A percentile compares a stretch with the other conserved stretches of the same genome.
Evolutionary conservation across 371 early-diverging fungal genomes (phyloP).

Genomic region (Apophysomyces sp.): DNA sequence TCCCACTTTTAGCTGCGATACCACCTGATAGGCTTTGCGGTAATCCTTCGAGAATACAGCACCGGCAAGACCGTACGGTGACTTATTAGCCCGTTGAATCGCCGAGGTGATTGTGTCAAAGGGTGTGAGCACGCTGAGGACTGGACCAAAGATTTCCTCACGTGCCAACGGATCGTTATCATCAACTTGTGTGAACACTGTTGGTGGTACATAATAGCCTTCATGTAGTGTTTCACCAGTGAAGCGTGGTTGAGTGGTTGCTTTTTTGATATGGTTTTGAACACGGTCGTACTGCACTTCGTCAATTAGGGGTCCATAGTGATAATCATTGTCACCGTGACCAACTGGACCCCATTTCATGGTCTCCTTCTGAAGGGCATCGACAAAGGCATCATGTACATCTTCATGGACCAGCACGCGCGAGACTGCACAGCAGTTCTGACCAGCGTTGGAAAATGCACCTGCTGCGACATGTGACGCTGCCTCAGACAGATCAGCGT

Average conservation of each 20-base stretch:
- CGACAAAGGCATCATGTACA: constrained; percentile 66
- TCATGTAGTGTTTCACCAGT: constrained; percentile 6
- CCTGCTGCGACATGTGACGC: constrained; percentile 65
- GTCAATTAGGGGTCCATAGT: constrained; percentile 77
- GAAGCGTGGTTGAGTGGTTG: not conserved
- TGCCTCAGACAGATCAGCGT: constrained; percentile 74
- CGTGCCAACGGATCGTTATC: constrained; percentile 59
- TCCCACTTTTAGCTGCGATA: constrained; percentile 36
- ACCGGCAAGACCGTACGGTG: constrained; percentile 76
- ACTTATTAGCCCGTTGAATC: constrained; percentile 66
- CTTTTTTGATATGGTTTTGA: constrained; percentile 26
- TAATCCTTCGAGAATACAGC: constrained; percentile 77
- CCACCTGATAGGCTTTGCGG: constrained; percentile 61
- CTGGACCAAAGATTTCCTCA: constrained; percentile 91
- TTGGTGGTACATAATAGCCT: constrained; percentile 73
- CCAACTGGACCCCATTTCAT: constrained; percentile 45
- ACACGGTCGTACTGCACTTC: constrained; percentile 70
- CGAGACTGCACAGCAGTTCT: constrained; percentile 88
- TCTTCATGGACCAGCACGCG: constrained; percentile 72
- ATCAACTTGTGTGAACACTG: constrained; percentile 58
- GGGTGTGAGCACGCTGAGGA: constrained; percentile 66
- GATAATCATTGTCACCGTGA: constrained; percentile 21
- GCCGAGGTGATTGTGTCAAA: constrained; percentile 75
- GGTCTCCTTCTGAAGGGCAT: constrained; percentile 48
- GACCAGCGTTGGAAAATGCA: constrained; percentile 79